These are phyloP conservation scores for Phytophthora macrochlamydospora DNA, from an alignment of 352 stramenopile species.

Conservation along the genomic window DNA sequence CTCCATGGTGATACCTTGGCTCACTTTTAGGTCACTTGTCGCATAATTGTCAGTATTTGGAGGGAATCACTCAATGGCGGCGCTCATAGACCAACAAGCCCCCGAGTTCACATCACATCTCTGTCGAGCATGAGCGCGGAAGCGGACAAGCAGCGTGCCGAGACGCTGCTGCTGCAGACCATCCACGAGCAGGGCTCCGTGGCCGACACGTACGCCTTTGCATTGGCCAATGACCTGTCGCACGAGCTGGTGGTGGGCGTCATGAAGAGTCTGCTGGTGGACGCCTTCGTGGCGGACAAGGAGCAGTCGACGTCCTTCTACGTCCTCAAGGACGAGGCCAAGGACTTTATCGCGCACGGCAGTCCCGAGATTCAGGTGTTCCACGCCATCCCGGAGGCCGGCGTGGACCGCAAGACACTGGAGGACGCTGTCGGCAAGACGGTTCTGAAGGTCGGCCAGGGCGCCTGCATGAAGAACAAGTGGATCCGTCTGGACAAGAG, in stretches of 20 bases:
- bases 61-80: neutral
- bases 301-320: constrained; percentile 91
- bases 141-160: constrained; percentile 75
- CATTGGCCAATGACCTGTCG: constrained; percentile 73
- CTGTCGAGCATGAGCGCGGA: constrained; percentile 43
- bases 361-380: constrained; percentile 88
- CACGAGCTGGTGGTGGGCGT: constrained; percentile 95
- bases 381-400: constrained; percentile 73
- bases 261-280: constrained; percentile 95
- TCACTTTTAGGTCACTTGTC: neutral
- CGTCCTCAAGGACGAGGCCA: constrained; percentile 92
- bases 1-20: no score
- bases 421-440: constrained; percentile 85
- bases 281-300: constrained; percentile 90
- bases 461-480: constrained; percentile 98
- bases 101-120: neutral
- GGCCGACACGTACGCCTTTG: constrained; percentile 88
- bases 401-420: constrained; percentile 78
- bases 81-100: constrained; percentile 30
- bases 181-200: constrained; percentile 50
- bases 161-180: constrained; percentile 69
- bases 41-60: neutral
- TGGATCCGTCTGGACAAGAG: constrained; percentile 96
- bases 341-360: constrained; percentile 68
- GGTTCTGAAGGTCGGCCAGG: constrained; percentile 95